phyloP scores from a whole-genome alignment of 1,284 basidiomycete species.

The Xerocomus nothofagi region DNA sequence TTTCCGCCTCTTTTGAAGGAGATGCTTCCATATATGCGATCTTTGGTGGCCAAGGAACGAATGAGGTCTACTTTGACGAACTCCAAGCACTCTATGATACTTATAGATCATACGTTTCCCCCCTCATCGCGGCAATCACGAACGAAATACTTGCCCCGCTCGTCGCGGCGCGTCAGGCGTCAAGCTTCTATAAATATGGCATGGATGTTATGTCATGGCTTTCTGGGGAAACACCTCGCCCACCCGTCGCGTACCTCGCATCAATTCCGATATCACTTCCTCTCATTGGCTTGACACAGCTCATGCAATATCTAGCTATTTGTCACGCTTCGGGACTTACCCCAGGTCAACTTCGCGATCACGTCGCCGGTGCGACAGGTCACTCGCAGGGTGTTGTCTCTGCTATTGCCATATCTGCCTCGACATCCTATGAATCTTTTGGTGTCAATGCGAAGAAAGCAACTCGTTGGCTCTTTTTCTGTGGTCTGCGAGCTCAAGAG shows the following conservation, averaged over 20 bases:
- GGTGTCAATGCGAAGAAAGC: constrained; percentile 79
- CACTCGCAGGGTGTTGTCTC: constrained; percentile 97
- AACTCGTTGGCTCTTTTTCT: constrained; percentile 90
- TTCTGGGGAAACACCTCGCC: constrained; percentile 65
- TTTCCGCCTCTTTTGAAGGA: constrained; percentile 67
- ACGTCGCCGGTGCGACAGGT: constrained; percentile 86
- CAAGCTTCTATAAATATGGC: constrained; percentile 77
- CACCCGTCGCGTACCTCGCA: constrained; percentile 86
- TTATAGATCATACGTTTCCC: constrained; percentile 82
- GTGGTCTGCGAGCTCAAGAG: constrained; percentile 90
- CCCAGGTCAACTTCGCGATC: constrained; percentile 78
- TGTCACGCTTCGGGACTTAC: constrained; percentile 74
- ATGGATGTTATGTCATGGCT: constrained; percentile 88
- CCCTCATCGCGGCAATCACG: constrained; percentile 69
- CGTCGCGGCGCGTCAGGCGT: constrained; percentile 59
- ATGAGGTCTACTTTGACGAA: constrained; percentile 98
- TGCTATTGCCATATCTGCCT: constrained; percentile 85
- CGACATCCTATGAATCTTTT: constrained; percentile 74
- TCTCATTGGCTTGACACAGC: constrained; percentile 94
- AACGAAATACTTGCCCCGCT: constrained; percentile 73
- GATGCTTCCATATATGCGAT: constrained; percentile 88
- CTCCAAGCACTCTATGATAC: constrained; percentile 89
- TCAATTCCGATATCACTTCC: constrained; percentile 95
- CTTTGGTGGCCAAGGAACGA: constrained; percentile 98
- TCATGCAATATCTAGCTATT: constrained; percentile 87